Evolutionary conservation across 257 asterid genomes (phyloP).

Genomic region (Solanum chaucha): DNA sequence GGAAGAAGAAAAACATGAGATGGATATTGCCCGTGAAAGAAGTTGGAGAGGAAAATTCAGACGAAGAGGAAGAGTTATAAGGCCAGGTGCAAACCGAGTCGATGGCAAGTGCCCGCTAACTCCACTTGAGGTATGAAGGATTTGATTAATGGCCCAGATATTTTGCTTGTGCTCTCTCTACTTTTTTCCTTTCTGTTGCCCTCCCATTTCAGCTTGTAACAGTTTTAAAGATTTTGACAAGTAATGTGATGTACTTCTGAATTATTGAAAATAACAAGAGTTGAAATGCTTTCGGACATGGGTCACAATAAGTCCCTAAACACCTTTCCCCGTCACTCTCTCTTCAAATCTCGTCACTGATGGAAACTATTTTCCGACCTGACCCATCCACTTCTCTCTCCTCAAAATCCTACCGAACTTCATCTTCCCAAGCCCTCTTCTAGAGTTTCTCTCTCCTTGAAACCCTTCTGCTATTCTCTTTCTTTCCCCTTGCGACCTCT

Average conservation of each 20-base stretch:
- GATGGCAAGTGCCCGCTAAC: conserved; percentile 97
- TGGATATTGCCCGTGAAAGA: conserved; percentile 96
- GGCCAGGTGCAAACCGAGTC: conserved; percentile 89
- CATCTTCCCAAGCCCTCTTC: background rate
- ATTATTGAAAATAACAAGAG: background rate
- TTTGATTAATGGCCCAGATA: background rate
- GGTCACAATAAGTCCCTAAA: background rate
- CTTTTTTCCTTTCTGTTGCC: background rate
- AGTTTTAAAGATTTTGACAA: background rate
- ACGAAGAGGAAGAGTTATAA: conserved; percentile 80
- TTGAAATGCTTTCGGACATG: background rate
- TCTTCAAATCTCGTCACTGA: background rate
- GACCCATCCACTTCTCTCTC: background rate
- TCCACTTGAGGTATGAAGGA: conserved; percentile 72
- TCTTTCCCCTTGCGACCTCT: background rate
- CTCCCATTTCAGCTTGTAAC: background rate
- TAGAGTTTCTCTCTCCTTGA: background rate
- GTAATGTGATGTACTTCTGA: background rate
- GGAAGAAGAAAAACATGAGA: conserved; percentile 81
- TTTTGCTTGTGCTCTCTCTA: background rate
- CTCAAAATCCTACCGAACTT: background rate
- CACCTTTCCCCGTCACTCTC: background rate
- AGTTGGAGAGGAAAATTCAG: conserved; percentile 99
- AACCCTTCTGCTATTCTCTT: background rate
- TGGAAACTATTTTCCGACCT: background rate